Base-by-base conservation (phyloP, 2,329 filamentous ascomycete genomes). In the Trichophyton equinum region DNA sequence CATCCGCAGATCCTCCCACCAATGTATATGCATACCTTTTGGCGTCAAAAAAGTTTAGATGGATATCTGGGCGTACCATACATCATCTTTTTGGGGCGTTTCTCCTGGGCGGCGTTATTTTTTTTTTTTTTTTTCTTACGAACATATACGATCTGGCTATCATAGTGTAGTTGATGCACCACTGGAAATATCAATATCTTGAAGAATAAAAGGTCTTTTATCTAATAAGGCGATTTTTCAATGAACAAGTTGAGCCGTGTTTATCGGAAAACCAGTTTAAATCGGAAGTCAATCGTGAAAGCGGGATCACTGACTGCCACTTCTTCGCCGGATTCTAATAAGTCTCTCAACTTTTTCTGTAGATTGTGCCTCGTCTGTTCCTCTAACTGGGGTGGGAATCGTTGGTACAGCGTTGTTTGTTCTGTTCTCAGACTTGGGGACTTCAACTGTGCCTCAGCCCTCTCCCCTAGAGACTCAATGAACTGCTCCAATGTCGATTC, bases 261-360 rank as follows among this genome's bases (percentile, higher is more conserved):
- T 58, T 42, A 59, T 63, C 73, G 72, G 69, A 81, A 84, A 3
- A 77, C 70, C 61, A 85, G 68, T 67, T 79, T 80, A 72, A 81
- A 86, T 65, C 82, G 80, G 74, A 84, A 85, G 70, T 88, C 83
- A 27, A 89, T 85, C 38, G 85, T 83, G 71, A 95, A 94, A 0
- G 90, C 89, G n/a, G 89, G 88, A 73, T 97, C 92, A 15, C 89
- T 91, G 55, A 99, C 87, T n/a, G 85, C 89, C 56, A 99, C 82
- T 74, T 96, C 90, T 71, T 96, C 88, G 11, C 91, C 90, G 67
- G 91, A 80, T 53, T 82, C 81, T 22, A 99, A 80, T 64, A 99
- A 74, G 27, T 95, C 89, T 30, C 73, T 76, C 62, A 99, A 77
- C 68, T 86, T 94, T 77, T 87, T 89, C 64, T 79, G 78, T 64